Evolutionary conservation across 2,329 filamentous ascomycete genomes (phyloP).

Genomic region (Pleoardoris graminearum): DNA sequence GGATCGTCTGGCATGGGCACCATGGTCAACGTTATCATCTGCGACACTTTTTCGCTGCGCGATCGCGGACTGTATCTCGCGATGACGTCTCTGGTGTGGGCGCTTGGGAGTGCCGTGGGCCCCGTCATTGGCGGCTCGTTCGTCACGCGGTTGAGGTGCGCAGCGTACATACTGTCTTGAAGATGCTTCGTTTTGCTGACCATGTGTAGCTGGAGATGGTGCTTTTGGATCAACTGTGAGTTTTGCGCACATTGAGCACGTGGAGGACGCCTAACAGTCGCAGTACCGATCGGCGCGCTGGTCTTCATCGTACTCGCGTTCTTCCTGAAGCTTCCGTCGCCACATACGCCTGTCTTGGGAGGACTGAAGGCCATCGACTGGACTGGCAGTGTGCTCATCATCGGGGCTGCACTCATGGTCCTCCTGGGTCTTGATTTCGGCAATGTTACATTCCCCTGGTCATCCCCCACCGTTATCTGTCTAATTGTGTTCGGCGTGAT

Average conservation of each 20-base stretch:
- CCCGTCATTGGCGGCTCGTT: conserved; percentile 55
- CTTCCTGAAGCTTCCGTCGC: conserved; percentile 55
- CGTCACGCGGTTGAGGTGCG: neutral
- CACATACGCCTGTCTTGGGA: conserved; percentile 47
- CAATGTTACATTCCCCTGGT: conserved; percentile 72
- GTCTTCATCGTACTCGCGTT: conserved; percentile 23
- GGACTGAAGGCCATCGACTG: conserved; percentile 56
- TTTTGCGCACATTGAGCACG: too few relatives aligned
- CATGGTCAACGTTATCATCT: conserved; percentile 36
- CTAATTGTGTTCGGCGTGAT: conserved; percentile 71
- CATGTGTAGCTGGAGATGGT: neutral
- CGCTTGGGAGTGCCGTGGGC: conserved; percentile 52
- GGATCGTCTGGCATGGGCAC: conserved; percentile 32
- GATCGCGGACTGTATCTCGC: conserved; percentile 45
- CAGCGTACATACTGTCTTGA: too few relatives aligned
- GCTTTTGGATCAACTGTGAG: neutral
- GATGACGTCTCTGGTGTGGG: conserved; percentile 54
- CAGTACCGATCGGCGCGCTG: conserved; percentile 43
- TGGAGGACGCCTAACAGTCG: too few relatives aligned
- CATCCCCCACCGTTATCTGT: conserved; percentile 70
- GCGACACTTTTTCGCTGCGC: neutral
- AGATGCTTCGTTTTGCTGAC: too few relatives aligned
- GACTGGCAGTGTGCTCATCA: conserved; percentile 51
- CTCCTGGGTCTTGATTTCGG: conserved; percentile 77
- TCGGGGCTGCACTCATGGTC: conserved; percentile 49